Evolutionary conservation across 2,329 filamentous ascomycete genomes (phyloP).

Genomic region (Ascochyta fabae): DNA sequence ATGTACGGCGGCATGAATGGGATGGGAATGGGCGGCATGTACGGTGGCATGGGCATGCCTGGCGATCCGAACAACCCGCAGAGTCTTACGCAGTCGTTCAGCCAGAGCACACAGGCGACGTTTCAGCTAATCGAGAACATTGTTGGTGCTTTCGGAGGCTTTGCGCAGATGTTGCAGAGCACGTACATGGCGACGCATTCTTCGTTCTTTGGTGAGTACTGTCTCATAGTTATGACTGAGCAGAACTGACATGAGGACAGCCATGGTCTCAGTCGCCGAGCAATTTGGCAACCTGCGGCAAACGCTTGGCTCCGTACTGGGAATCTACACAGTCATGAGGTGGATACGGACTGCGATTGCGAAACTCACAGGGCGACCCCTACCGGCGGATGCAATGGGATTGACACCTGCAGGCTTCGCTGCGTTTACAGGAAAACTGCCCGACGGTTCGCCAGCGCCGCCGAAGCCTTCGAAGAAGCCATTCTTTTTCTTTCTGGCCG

Average conservation of each 20-base stretch:
- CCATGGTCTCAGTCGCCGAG: slow-evolving; percentile 97
- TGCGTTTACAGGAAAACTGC: slow-evolving; percentile 76
- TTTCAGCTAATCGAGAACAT: slow-evolving; percentile 99
- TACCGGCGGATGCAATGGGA: slow-evolving; percentile 82
- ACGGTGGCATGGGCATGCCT: slow-evolving; percentile 59
- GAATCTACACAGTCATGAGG: slow-evolving; percentile 93
- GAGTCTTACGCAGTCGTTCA: slow-evolving; percentile 94
- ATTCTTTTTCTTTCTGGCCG: slow-evolving; percentile 92
- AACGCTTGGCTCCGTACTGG: slow-evolving; percentile 89
- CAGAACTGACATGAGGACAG: slow-evolving; percentile 48
- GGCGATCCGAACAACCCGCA: slow-evolving; percentile 82
- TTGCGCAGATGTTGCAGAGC: slow-evolving; percentile 98
- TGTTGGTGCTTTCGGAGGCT: slow-evolving; percentile 94
- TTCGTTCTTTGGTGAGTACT: slow-evolving; percentile 86
- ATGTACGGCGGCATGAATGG: slow-evolving; percentile 52
- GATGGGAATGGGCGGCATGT: slow-evolving; percentile 51
- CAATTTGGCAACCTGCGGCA: slow-evolving; percentile 94
- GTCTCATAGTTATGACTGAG: neutral
- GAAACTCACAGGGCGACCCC: slow-evolving; percentile 89
- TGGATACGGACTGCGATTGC: slow-evolving; percentile 93
- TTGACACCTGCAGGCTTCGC: slow-evolving; percentile 93
- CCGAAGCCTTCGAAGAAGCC: slow-evolving; percentile 89
- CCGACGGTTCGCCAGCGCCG: slow-evolving; percentile 69
- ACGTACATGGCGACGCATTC: slow-evolving; percentile 99
- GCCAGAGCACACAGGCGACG: slow-evolving; percentile 91